phyloP scores from a whole-genome alignment of 345 rosid species.

The Populus davidiana region DNA sequence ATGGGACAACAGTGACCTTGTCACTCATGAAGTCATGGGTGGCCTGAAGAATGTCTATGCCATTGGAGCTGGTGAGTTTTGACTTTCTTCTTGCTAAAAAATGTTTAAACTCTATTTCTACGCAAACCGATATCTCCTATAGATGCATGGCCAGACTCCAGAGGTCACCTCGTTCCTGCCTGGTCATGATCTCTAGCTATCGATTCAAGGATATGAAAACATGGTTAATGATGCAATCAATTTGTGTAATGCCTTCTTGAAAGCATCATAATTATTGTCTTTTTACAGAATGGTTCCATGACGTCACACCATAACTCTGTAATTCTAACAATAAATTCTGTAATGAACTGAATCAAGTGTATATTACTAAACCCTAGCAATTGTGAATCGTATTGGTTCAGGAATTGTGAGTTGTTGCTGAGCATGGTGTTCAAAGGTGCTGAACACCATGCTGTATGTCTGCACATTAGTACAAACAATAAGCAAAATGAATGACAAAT shows the following conservation, averaged over 20 bases:
- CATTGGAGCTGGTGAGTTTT: slow-evolving; percentile 88
- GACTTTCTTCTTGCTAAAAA: not conserved
- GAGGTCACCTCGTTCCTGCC: not conserved
- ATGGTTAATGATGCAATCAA: not conserved
- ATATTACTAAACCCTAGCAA: too few relatives aligned
- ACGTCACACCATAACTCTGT: too few relatives aligned
- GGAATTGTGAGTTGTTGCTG: not conserved
- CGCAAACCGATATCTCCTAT: not conserved
- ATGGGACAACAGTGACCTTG: slow-evolving; percentile 96
- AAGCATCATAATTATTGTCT: not conserved
- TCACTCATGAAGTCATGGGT: slow-evolving; percentile 99
- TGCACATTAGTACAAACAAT: not conserved
- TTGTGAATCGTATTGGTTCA: too few relatives aligned
- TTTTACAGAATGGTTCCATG: too few relatives aligned
- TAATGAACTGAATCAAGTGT: too few relatives aligned
- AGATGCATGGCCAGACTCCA: not conserved
- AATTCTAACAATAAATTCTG: too few relatives aligned
- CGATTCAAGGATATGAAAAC: not conserved
- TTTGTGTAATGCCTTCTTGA: not conserved
- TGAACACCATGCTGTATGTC: not conserved
- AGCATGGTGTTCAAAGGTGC: not conserved
- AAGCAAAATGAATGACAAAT: not conserved
- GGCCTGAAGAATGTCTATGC: slow-evolving; percentile 98
- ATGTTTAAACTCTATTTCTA: not conserved
- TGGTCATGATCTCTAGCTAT: not conserved